Evolutionary conservation across 257 asterid species (phyloP), one percentile per base, ranked within the genome.

Genomic region (Solanum neorickii): DNA sequence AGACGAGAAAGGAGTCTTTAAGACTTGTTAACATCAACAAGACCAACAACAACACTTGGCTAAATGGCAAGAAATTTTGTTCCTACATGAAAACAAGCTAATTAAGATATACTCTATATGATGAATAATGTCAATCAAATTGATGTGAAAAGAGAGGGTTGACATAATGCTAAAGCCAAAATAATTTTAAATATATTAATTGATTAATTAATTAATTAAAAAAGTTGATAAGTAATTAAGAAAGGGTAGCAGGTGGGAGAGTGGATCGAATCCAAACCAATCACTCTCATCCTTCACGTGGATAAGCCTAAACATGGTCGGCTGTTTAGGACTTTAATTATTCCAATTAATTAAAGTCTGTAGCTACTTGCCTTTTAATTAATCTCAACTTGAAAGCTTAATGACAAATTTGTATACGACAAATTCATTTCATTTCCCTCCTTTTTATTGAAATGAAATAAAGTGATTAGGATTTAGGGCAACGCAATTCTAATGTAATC

Each of bases 271-370:
- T 87, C 91, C 90, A 82, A 83, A 88, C 35, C 90, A 56, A 87
- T 88, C 90, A 62, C 49, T 46, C 56, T 84, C 89, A 90, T 90
- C 92, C 46, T 86, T 87, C 91, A 90, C 92, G 88, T 90, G 92
- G 90, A 70, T 80, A 27, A 87, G 86, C 90, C 91, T 87, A 66
- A 87, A 80, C 49, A 73, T 88, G 91, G 92, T 90, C 91, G 92
- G 92, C 91, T 90, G 85, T 85, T 90, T 88, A 84, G 39, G 56
- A 88, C 52, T 86, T 90, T 87, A 88, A 90, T 77, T 35, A 88
- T 75, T 83, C 75, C 52, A n/a, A 56, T 52, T 27, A 41, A 37
- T 52, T 27, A 41, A 37, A 68, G 84, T 75, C 29, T 80, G 88
- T 69, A 60, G 29, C 69, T 60, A 88, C 56, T 90, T 90, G 88